These are phyloP conservation scores for Neofusicoccum kwambonambiense DNA, from an alignment of 2,329 filamentous ascomycete genomes.

Conservation along the genomic window DNA sequence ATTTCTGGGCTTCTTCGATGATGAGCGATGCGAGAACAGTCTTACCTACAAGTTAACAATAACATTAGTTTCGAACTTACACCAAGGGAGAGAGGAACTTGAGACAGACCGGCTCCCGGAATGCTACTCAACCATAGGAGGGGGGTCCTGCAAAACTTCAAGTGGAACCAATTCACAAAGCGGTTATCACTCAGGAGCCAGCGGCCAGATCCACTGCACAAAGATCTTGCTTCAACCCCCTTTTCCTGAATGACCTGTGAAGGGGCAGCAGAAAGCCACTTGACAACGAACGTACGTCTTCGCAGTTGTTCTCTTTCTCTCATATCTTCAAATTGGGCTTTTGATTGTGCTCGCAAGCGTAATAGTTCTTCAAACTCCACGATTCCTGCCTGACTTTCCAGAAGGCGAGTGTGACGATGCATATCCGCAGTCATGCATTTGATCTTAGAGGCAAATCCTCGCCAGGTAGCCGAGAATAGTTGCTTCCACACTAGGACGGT, in stretches of 20 bases:
- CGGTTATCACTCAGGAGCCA: neutral
- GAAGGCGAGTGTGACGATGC: slow-evolving; percentile 19
- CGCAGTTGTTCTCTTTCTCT: slow-evolving; percentile 18
- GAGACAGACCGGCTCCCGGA: slow-evolving; percentile 39
- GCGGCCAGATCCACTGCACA: neutral
- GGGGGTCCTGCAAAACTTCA: slow-evolving; percentile 19
- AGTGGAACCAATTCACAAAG: neutral
- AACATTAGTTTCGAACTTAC: neutral
- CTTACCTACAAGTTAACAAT: slow-evolving; percentile 35
- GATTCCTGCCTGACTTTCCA: slow-evolving; percentile 24
- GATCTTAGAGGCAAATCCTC: slow-evolving; percentile 23
- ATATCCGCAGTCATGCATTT: slow-evolving; percentile 24
- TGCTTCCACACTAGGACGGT: slow-evolving; percentile 26
- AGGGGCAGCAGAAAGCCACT: slow-evolving; percentile 19
- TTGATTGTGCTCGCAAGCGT: neutral
- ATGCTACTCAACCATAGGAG: slow-evolving; percentile 42
- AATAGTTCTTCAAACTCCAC: slow-evolving; percentile 22
- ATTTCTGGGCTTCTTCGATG: slow-evolving; percentile 35
- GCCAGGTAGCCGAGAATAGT: slow-evolving; percentile 29
- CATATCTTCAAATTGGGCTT: slow-evolving; percentile 2
- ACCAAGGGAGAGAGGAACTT: neutral
- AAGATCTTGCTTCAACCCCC: neutral
- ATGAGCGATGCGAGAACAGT: slow-evolving; percentile 43
- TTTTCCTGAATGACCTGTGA: neutral
- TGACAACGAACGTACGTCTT: slow-evolving; percentile 14